phyloP scores from a whole-genome alignment of 805 yeast genomes.

The Metschnikowia arizonensis region DNA sequence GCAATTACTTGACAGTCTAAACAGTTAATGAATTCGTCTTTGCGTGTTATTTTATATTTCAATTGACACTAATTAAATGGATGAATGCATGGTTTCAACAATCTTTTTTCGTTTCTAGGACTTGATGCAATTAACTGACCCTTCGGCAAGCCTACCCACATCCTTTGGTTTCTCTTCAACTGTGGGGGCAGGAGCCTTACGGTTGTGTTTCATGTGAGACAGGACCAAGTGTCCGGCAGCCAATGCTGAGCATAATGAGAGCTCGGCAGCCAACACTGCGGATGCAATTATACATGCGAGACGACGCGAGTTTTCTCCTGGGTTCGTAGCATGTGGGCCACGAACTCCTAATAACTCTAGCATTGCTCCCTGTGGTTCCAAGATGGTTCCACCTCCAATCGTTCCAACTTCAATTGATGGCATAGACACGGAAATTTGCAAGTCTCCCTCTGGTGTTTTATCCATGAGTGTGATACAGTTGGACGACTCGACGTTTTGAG shows the following conservation, averaged over 20 bases:
- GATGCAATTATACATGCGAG: conserved; percentile 90
- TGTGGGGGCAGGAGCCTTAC: conserved; percentile 46
- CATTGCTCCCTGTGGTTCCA: conserved; percentile 97
- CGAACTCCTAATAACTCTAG: conserved; percentile 88
- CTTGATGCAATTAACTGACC: conserved; percentile 71
- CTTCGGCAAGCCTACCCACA: conserved; percentile 54
- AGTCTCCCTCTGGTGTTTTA: conserved; percentile 58
- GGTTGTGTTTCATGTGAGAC: conserved; percentile 94
- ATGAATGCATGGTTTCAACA: background rate
- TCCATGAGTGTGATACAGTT: conserved; percentile 96
- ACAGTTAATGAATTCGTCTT: background rate
- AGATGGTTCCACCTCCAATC: conserved; percentile 97
- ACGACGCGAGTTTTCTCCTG: conserved; percentile 93
- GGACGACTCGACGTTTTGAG: conserved; percentile 96
- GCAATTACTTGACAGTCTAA: background rate
- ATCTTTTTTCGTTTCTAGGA: conserved; percentile 27
- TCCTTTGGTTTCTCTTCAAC: conserved; percentile 21
- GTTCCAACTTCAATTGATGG: conserved; percentile 99
- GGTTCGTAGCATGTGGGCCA: conserved; percentile 91
- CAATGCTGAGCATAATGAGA: conserved; percentile 89
- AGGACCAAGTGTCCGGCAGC: conserved; percentile 98
- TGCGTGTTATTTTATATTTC: background rate
- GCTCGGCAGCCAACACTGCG: conserved; percentile 93
- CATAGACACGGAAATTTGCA: conserved; percentile 95
- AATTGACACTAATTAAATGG: background rate